Base-by-base conservation (phyloP, 331 rosid species). In the Telfairia occidentalis region DNA sequence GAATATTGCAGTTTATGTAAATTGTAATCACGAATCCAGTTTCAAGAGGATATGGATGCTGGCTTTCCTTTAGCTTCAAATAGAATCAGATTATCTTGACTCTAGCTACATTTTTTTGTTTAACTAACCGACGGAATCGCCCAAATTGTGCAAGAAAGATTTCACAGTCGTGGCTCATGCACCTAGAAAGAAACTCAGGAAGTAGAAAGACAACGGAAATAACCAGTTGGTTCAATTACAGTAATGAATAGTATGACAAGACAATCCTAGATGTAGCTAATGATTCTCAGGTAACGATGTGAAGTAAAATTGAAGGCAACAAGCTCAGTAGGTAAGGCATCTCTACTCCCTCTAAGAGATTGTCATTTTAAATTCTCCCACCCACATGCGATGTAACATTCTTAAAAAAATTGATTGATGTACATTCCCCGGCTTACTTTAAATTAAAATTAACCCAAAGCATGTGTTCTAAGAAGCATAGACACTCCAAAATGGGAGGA, bases 131-230 rank as follows among this genome's bases (percentile, higher is more conserved):
- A 29, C 15, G 42, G 23, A 30, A 40, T 60, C 15, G 29, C 71
- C 48, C 48, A 37, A 66, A 4, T 5, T 67, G 73, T 40, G 52
- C 73, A 67, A 65, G 72, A 65, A 67, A 42, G 35, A 66, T 66
- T 38, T 66, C 3, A 10, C 28, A 37, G 29, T 40, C 9, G 21
- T 40, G 29, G 72, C 13, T 65, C 8, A 65, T 37, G 72, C 49
- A 65, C 29, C 18, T 21, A 21, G 23, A 49, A 18, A 49, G 23
- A 49, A 49, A 18, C 8, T 3, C 5, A 6, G n/a, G 9, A 10
- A 9, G 49, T 23, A 40, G 34, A 19, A 40, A 38, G 21, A 40
- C 34, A 12, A 23, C 53, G 1, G 45, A 65, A 65, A 21, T 50
- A 66, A 40, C 43, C n/a, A 40, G 50, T 23, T 23, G 19, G 19